Evolutionary conservation across 129 eudicot genomes (phyloP), one percentile per base, ranked within the genome.

Genomic region (Heracleum sosnowskyi): DNA sequence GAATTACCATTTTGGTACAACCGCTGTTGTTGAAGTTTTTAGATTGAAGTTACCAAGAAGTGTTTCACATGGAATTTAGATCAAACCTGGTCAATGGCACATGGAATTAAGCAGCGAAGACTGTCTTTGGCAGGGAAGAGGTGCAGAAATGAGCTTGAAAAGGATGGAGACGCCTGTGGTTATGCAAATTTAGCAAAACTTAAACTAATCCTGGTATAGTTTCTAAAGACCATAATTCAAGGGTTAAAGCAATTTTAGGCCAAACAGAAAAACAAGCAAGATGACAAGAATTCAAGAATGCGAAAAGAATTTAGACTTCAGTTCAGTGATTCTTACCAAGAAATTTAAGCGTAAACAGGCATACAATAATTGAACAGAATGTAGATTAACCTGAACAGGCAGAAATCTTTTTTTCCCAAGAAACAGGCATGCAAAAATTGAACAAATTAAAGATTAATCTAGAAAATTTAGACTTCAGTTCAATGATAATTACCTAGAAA

Each of bases 71-170:
- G 28, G 22, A 24, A 62, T 28, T 62, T 2, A 26, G 69, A 62
- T 26, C 6, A 10, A 62, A 93, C 98, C 98, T 94, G 98, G 78
- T 94, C 98, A 81, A 94, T 94, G 40, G 98, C 98, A 83, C 98
- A 94, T 26, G 98, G 98, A 85, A 94, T 87, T 80, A 94, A 86
- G 84, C 98, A 94, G 55, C 97, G 92, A 26, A 84, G 91, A 69
- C 84, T 94, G 78, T 94, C 96, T 45, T 88, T 82, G 16, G 93
- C 96, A 68, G 91, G 60, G 88, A 94, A 94, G 69, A 94, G 80
- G 83, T 94, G 98, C 15, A 96, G 98, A 84, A 94, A 94, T 81
- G 98, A 89, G 80, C 96, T 91, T 28, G 98, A 93, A 69, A 94
- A 94, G 47, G 98, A 91, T 20, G 97, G 98, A 84, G 85, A 97